Evolutionary conservation across 148 eudicot genomes (phyloP).

Genomic region (Amaranthus hypochondriacus): DNA sequence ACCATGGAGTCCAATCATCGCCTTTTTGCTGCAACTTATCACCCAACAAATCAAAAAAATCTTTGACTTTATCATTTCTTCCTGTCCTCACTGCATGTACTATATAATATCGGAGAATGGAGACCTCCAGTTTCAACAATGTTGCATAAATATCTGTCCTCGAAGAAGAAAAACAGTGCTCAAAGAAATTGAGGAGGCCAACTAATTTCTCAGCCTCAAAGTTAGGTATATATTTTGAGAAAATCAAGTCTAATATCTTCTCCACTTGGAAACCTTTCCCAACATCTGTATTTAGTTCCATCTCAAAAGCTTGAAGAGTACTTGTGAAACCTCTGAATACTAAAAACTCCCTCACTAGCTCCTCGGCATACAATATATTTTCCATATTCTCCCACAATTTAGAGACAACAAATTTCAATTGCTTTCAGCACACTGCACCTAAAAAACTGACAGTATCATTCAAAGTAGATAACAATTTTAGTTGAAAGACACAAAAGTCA

Average conservation of each 20-base stretch:
- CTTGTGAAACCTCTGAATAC: constrained; percentile 86
- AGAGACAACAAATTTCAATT: neutral
- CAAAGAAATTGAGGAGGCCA: constrained; percentile 62
- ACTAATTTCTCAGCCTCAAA: constrained; percentile 62
- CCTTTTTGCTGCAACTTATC: constrained; percentile 61
- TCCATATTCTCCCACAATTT: constrained; percentile 48
- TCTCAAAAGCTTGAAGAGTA: constrained; percentile 72
- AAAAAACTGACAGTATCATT: neutral
- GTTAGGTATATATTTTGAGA: constrained; percentile 68
- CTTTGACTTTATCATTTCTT: constrained; percentile 61
- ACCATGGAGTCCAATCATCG: constrained; percentile 82
- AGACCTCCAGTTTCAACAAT: constrained; percentile 58
- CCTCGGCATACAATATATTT: constrained; percentile 84
- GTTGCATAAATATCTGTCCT: constrained; percentile 43
- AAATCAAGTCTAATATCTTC: constrained; percentile 76
- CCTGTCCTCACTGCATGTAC: constrained; percentile 65
- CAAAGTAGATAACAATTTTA: neutral
- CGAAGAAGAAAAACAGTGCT: constrained; percentile 62
- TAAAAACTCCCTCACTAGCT: constrained; percentile 81
- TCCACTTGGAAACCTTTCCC: constrained; percentile 85
- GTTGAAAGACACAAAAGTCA: neutral
- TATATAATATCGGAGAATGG: constrained; percentile 69
- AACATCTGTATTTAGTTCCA: constrained; percentile 70
- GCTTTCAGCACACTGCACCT: constrained; percentile 8
- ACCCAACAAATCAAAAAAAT: constrained; percentile 57